phyloP scores from a whole-genome alignment of 2,329 filamentous ascomycete species.

The Diaporthe batatas region DNA sequence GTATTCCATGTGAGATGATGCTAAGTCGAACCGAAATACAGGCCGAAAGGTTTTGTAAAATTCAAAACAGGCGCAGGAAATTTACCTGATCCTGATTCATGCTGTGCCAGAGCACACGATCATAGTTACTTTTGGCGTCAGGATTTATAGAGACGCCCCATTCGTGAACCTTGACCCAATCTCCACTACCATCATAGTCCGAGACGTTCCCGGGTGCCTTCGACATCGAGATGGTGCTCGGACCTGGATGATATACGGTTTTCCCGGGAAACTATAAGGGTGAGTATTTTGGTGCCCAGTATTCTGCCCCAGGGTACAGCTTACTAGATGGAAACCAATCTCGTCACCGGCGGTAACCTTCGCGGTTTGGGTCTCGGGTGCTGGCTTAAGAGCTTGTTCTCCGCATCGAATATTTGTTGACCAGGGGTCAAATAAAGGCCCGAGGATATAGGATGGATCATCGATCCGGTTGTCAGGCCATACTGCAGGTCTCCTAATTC shows the following conservation, averaged over 20 bases:
- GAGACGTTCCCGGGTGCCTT: background rate
- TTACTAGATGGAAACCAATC: background rate
- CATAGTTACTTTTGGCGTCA: background rate
- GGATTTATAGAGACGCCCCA: background rate
- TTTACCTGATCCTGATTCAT: background rate
- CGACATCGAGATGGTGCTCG: background rate
- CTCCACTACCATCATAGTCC: background rate
- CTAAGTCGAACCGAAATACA: background rate
- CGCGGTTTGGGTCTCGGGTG: background rate
- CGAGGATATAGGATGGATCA: background rate
- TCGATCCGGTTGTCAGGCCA: background rate
- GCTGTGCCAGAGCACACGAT: slow-evolving; percentile 10
- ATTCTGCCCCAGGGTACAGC: background rate
- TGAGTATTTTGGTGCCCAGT: background rate
- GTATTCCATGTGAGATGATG: background rate
- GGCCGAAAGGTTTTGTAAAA: too few species aligned
- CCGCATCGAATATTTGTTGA: background rate
- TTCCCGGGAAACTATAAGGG: background rate
- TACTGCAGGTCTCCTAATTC: background rate
- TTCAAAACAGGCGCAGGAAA: background rate
- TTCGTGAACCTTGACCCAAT: background rate
- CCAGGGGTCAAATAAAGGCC: background rate
- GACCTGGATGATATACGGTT: background rate
- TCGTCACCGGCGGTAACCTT: slow-evolving; percentile 7
- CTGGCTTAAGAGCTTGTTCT: background rate